Base-by-base conservation (phyloP, 2,329 filamentous ascomycete genomes). In the Aspergillus luchuensis region DNA sequence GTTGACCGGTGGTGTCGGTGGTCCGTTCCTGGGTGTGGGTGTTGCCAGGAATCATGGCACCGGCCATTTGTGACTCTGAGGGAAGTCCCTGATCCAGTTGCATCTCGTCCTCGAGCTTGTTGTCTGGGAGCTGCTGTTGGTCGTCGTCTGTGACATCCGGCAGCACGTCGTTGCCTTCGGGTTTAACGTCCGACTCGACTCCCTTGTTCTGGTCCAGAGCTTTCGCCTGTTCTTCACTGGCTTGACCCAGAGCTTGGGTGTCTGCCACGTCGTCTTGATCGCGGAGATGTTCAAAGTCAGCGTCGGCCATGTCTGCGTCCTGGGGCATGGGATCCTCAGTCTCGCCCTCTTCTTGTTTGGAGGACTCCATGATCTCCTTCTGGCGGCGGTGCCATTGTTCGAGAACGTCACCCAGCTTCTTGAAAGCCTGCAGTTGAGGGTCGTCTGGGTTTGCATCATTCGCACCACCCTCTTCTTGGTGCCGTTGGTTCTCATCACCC, bases 361-460 rank as follows among this genome's bases (percentile, higher is more conserved):
- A 77, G 5, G 84, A 79, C 60, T 89, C 84, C 72, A 85, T 81
- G 68, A 99, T 98, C 63, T 97, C 90, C 50, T 86, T 87, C 70
- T 96, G 91, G 71, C 92, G 91, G 60, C 91, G 87, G 75, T 98
- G 93, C 91, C 93, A 99, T 68, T 89, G 87, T 74, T 98, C 93
- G 33, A 99, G 82, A 5, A 92, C 90, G 78, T 99, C 92, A 21
- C 95, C 95, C 30, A 99, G 85, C 72, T 97, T 96, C 79, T 95
- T 95, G 83, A 97, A 97, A 1, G 92, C 91, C 67, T 95, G 87
- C 49, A 81, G 79, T 55, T 85, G 75, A 63, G 76, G 74, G 53
- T 78, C 75, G 45, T 77, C 70, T 7, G 72, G 68, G 39, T 68
- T 68, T 21, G 69, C 67, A 52, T 78, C 73, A 28, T 76, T 72